Percentiles rank a stretch among this genome's conserved stretches.
Evolutionary conservation across 192 early-diverging fungal species (phyloP).

Genomic region (Piromyces finnis): DNA sequence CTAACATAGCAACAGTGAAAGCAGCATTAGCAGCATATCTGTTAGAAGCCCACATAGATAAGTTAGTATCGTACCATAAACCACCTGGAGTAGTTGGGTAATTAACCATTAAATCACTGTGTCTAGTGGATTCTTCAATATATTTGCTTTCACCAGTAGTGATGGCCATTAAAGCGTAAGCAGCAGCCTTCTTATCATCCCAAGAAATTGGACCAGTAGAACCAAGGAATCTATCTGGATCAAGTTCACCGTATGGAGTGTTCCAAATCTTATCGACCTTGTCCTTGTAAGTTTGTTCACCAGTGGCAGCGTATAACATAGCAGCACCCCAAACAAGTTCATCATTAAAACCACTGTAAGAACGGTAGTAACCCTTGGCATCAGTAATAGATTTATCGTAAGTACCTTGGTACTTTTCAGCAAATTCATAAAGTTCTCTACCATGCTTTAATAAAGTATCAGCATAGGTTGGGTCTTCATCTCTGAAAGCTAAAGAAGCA

Average conservation of each 20-base stretch:
- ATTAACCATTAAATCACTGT: constrained; percentile 1
- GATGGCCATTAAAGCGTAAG: constrained; percentile 25
- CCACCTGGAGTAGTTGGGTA: not conserved
- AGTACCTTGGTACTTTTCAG: constrained; percentile 16
- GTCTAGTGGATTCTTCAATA: constrained; percentile 9
- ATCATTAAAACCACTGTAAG: constrained; percentile 12
- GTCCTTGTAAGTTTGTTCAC: constrained; percentile 14
- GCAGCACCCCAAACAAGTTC: constrained; percentile 34
- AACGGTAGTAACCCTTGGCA: constrained; percentile 14
- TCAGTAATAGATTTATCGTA: constrained; percentile 19
- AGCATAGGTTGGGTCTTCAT: not conserved
- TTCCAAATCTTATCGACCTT: constrained; percentile 14
- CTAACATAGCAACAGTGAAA: not conserved
- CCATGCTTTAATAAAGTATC: constrained; percentile 15
- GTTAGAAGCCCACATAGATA: not conserved
- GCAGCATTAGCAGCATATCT: not conserved
- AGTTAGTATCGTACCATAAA: not conserved
- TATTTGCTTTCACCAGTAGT: constrained; percentile 14
- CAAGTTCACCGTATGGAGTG: not conserved
- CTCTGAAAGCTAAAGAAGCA: constrained; percentile 23
- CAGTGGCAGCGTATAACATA: constrained; percentile 32
- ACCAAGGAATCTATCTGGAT: not conserved
- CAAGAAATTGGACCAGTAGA: constrained; percentile 16
- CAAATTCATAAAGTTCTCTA: constrained; percentile 17
- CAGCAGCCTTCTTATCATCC: constrained; percentile 21